These are phyloP conservation scores for Nannochloropsis salina DNA, from an alignment of 108 stramenopile species.

Conservation along the genomic window DNA sequence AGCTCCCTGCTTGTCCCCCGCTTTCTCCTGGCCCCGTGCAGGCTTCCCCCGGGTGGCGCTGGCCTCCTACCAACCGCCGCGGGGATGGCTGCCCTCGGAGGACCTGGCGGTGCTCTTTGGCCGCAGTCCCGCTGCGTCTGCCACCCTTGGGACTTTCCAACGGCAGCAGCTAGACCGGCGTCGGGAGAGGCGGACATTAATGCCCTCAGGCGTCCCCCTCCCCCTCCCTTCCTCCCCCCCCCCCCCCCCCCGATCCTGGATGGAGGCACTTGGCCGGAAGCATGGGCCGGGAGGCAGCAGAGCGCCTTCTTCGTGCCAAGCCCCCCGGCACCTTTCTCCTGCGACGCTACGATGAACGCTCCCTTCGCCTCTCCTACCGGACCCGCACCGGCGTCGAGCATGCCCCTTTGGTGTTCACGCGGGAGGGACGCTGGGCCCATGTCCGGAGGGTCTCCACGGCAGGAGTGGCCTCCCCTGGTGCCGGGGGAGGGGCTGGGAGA, in stretches of 20 bases:
- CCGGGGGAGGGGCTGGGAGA: background rate
- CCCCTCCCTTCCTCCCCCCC: too few species aligned
- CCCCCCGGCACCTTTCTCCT: background rate
- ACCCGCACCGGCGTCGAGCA: background rate
- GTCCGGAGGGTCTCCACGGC: background rate
- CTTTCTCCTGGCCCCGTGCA: background rate
- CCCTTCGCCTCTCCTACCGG: slow-evolving; percentile 6
- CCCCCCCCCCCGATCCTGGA: background rate
- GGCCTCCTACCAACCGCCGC: background rate
- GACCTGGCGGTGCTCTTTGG: background rate
- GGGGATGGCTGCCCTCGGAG: background rate
- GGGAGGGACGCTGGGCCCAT: background rate
- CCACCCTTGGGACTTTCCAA: background rate
- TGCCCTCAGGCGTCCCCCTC: too few species aligned
- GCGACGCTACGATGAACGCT: background rate
- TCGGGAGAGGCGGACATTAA: background rate
- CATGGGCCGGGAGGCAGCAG: background rate
- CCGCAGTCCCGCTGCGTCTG: background rate
- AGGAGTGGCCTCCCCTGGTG: background rate
- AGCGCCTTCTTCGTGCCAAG: background rate
- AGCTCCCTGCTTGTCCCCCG: background rate
- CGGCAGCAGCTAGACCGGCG: background rate
- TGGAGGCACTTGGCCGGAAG: background rate
- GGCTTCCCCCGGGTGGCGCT: background rate
- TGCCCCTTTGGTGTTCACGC: background rate